Base-by-base conservation (phyloP, 23 red algal species). In the Gracilariopsis chorda region DNA sequence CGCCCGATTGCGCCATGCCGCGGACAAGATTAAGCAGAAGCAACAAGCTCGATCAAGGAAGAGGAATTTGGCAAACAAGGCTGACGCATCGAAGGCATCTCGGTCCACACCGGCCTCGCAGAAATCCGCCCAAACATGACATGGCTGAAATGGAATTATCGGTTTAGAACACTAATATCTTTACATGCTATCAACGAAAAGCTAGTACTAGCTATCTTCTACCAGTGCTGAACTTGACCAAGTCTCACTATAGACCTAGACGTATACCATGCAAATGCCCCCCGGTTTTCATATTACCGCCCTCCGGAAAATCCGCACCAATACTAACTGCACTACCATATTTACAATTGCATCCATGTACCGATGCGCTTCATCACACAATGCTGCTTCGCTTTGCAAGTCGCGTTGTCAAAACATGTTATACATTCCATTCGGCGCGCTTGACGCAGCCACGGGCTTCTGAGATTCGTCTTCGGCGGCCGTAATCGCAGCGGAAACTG, bases 371-470 rank as follows among this genome's bases (percentile, higher is more conserved):
- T 37, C 19, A 3, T 51, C 34, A 65, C 36, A 25, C 49, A 35
- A 29, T 63, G 25, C 27, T 29, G 58, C 10, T 63, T 63, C 34
- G 58, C 58, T 29, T 63, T 63, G 34, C 25, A 23, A 23, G 25
- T 63, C n/a, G n/a, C n/a, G 45, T 43, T 41, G 20, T 87, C 65
- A 87, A 52, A 87, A 87, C 82, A 87, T 87, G 64, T 87, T 73
- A 37, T 87, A 87, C 63, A 63, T 87, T 40, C 82, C 82, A 28
- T 87, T 70, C 7, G 60, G 82, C 29, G 30, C 63, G 13, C 36
- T 43, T 33, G 59, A 43, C 29, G 72, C 36, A 36, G 16, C 30
- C 62, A 57, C 51, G 34, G 53, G 44, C 63, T 70, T 41, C 55
- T 71, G 60, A 57, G 62, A 57, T 51, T 70, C 43, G 44, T 41